These are phyloP conservation scores for Neonectria sp. DNA, from an alignment of 2,329 filamentous ascomycete genomes.

Conservation along the genomic window DNA sequence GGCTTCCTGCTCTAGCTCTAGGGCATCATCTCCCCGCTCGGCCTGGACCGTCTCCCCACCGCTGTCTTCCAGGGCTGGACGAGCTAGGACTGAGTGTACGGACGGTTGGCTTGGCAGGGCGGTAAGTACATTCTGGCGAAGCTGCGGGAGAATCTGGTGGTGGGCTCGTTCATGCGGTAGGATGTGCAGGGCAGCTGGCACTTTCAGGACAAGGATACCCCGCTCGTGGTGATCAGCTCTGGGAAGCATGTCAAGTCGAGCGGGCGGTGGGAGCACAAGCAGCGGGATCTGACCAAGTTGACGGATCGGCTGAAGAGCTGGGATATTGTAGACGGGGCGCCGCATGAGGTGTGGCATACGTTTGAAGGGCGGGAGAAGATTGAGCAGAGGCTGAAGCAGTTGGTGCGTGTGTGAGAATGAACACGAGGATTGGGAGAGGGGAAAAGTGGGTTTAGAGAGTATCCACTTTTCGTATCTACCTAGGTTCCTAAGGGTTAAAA, in stretches of 20 bases:
- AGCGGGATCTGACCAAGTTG: slow-evolving; percentile 85
- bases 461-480: too few species aligned
- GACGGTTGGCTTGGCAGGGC: slow-evolving; percentile 81
- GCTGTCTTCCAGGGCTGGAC: slow-evolving; percentile 87
- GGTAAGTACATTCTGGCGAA: slow-evolving; percentile 91
- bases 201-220: slow-evolving; percentile 83
- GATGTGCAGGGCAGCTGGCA: slow-evolving; percentile 84
- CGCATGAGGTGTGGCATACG: slow-evolving; percentile 89
- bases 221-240: slow-evolving; percentile 86
- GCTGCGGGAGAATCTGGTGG: slow-evolving; percentile 93
- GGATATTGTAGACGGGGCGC: slow-evolving; percentile 89
- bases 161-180: slow-evolving; percentile 84
- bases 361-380: slow-evolving; percentile 80
- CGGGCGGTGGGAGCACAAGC: slow-evolving; percentile 84
- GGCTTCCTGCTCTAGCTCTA: slow-evolving; percentile 91
- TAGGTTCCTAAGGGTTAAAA: too few species aligned
- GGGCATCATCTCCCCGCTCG: slow-evolving; percentile 89
- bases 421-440: neutral
- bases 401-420: slow-evolving; percentile 64
- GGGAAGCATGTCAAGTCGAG: slow-evolving; percentile 78
- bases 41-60: slow-evolving; percentile 83
- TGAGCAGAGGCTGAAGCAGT: slow-evolving; percentile 82
- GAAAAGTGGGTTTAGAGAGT: too few species aligned
- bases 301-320: slow-evolving; percentile 85
- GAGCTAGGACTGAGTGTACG: slow-evolving; percentile 88